These are phyloP conservation scores for Taxillus chinensis DNA, from an alignment of 164 flowering plant species.

Conservation along the genomic window DNA sequence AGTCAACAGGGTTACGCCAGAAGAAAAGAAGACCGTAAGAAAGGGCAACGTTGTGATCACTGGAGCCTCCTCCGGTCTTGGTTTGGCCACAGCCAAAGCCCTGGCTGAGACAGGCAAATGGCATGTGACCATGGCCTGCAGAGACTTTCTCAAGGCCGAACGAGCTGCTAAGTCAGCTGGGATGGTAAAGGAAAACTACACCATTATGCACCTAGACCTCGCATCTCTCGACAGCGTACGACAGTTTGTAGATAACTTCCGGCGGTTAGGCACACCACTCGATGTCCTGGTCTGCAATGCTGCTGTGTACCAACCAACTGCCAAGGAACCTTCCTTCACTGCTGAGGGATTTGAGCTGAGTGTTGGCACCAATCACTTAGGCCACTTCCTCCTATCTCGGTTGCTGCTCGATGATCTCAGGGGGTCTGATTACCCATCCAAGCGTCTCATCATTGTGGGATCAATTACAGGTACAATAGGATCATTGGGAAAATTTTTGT, in stretches of 20 bases:
- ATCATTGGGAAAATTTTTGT: too few species aligned
- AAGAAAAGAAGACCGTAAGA: constrained; percentile 78
- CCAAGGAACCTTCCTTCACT: constrained; percentile 79
- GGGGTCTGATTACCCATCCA: constrained; percentile 82
- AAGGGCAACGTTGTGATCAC: constrained; percentile 76
- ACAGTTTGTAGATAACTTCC: constrained; percentile 79
- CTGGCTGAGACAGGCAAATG: constrained; percentile 84
- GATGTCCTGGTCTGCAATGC: constrained; percentile 97
- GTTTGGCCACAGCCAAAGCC: constrained; percentile 88
- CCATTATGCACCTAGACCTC: constrained; percentile 90
- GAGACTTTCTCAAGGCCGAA: constrained; percentile 92
- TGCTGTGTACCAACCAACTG: constrained; percentile 89
- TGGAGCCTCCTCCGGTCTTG: constrained; percentile 94
- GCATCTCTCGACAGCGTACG: constrained; percentile 96
- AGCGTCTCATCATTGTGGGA: constrained; percentile 86
- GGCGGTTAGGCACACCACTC: constrained; percentile 57
- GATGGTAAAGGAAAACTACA: constrained; percentile 67
- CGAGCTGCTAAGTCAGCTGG: constrained; percentile 87
- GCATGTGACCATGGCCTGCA: constrained; percentile 92
- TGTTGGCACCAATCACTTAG: constrained; percentile 92
- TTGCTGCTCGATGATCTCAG: constrained; percentile 72
- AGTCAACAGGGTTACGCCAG: constrained; percentile 30
- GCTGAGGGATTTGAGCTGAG: constrained; percentile 97
- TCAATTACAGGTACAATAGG: constrained; percentile 72
- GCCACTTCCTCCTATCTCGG: constrained; percentile 82